Evolutionary conservation across 2,329 filamentous ascomycete species (phyloP).

Genomic region (Dothideomycetes sp.): DNA sequence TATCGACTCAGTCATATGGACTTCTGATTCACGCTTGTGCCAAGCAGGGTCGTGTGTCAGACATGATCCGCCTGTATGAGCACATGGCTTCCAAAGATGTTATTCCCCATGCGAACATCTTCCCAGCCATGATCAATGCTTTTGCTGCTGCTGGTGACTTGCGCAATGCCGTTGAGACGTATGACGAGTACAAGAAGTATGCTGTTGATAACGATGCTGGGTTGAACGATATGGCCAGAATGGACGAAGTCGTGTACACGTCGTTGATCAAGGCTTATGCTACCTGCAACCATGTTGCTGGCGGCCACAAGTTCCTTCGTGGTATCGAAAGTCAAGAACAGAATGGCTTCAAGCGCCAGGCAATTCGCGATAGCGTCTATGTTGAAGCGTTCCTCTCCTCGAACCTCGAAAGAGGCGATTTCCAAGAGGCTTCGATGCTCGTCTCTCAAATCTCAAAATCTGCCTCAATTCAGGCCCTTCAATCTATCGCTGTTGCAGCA

Average conservation of each 20-base stretch:
- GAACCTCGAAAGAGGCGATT: constrained; percentile 60
- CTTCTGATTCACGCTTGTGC: constrained; percentile 82
- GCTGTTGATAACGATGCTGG: constrained; percentile 79
- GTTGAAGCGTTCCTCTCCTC: constrained; percentile 69
- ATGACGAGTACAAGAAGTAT: constrained; percentile 84
- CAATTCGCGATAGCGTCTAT: constrained; percentile 64
- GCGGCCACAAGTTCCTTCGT: constrained; percentile 75
- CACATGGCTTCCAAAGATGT: constrained; percentile 79
- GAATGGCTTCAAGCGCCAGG: constrained; percentile 37
- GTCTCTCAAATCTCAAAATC: constrained; percentile 53
- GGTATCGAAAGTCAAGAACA: constrained; percentile 47
- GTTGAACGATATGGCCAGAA: constrained; percentile 56
- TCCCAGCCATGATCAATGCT: constrained; percentile 89
- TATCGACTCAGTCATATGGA: constrained; percentile 76
- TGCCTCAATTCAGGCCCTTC: constrained; percentile 55
- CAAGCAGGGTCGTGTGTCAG: constrained; percentile 65
- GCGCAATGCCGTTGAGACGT: constrained; percentile 82
- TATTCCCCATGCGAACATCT: constrained; percentile 69
- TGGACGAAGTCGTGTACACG: constrained; percentile 80
- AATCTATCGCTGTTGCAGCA: constrained; percentile 63
- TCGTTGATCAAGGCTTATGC: constrained; percentile 87
- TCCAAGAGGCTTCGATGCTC: constrained; percentile 64
- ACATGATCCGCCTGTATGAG: constrained; percentile 84
- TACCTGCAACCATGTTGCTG: constrained; percentile 66
- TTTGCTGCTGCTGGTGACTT: constrained; percentile 77